A percentile compares a stretch with the other conserved stretches of the same genome.
phyloP scores from a whole-genome alignment of 305 asterid genomes.

The Lippia alba region DNA sequence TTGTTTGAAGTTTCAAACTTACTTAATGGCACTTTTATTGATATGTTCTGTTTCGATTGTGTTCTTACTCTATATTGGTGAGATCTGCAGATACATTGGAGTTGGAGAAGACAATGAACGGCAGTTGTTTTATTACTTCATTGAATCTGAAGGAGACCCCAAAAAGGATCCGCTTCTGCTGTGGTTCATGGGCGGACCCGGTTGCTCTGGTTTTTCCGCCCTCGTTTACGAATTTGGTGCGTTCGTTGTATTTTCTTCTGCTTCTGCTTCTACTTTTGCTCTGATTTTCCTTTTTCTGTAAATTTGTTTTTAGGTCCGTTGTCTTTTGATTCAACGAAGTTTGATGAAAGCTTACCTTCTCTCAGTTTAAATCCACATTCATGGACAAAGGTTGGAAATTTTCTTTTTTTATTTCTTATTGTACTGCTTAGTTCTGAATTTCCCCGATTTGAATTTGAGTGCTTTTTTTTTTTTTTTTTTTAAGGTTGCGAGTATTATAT shows the following conservation, averaged over 20 bases:
- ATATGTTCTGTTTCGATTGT: neutral
- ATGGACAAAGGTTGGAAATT: slow-evolving; percentile 55
- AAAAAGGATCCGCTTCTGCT: slow-evolving; percentile 42
- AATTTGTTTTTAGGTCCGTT: slow-evolving; percentile 48
- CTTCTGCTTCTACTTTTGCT: neutral
- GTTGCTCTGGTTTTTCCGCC: slow-evolving; percentile 50
- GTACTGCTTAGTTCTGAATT: neutral
- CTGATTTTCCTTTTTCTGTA: neutral
- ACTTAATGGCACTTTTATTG: neutral
- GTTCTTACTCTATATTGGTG: neutral
- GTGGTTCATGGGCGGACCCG: slow-evolving; percentile 55
- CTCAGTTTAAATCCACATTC: slow-evolving; percentile 47
- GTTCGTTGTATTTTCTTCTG: no score
- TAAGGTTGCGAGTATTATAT: slow-evolving; percentile 50
- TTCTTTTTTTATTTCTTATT: neutral
- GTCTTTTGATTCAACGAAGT: slow-evolving; percentile 30
- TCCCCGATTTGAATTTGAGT: neutral
- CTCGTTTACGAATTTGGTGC: slow-evolving; percentile 46
- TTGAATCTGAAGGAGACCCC: slow-evolving; percentile 44
- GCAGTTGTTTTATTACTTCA: slow-evolving; percentile 47
- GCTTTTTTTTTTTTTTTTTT: neutral
- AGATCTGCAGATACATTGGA: slow-evolving; percentile 38
- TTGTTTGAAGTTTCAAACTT: neutral
- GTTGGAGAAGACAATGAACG: slow-evolving; percentile 35
- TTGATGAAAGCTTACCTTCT: slow-evolving; percentile 48